Conservation (phyloP, 2,329 filamentous ascomycete genomes). For the Colletotrichum sp. region DNA sequence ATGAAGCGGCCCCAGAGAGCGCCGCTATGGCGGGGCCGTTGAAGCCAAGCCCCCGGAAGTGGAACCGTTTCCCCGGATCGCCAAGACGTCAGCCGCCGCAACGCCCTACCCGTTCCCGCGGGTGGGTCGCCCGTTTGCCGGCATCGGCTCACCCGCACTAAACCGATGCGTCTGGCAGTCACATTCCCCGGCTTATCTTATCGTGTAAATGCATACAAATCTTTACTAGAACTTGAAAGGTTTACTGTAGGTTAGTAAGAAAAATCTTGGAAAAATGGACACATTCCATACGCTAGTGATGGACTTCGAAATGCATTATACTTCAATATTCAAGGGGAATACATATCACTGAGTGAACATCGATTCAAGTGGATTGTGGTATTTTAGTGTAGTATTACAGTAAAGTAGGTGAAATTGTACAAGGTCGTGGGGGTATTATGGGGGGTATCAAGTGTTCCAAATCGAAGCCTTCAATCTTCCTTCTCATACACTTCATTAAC, state of each 20-base stretch:
- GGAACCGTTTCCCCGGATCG: background rate
- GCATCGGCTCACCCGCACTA: background rate
- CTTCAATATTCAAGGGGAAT: fast-evolving
- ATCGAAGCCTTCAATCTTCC: background rate
- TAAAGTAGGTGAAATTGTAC: background rate
- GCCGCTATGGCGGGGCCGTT: background rate
- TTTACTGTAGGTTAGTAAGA: fast-evolving
- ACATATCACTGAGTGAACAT: background rate
- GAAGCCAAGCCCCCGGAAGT: background rate
- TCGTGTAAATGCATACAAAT: background rate
- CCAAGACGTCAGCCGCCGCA: background rate
- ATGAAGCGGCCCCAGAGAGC: background rate
- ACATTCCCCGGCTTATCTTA: background rate
- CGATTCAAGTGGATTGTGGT: background rate
- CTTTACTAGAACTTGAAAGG: background rate
- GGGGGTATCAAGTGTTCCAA: conserved; percentile 5
- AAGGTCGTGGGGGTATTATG: background rate
- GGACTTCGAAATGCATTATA: background rate
- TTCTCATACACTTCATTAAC: background rate
- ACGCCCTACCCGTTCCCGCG: background rate
- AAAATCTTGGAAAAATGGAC: background rate
- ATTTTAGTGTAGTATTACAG: background rate
- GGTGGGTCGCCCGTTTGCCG: background rate
- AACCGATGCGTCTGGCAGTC: background rate
- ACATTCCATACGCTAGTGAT: background rate